Percentiles rank a stretch among this genome's conserved stretches.
phyloP scores from a whole-genome alignment of 306 rosid genomes.

The Trifolium pratense region DNA sequence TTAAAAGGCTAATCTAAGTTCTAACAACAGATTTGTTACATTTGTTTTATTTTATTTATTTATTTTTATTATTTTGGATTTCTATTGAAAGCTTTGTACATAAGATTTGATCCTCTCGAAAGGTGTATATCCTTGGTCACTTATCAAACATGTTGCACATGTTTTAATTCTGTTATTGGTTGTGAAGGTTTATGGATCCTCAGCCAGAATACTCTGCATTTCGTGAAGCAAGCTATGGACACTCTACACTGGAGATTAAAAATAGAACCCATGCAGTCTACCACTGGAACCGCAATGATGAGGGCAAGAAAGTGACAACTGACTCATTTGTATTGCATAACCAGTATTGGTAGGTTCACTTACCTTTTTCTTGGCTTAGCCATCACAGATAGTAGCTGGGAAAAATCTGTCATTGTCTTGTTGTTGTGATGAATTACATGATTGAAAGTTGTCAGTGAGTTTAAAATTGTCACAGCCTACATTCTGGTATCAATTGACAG shows the following conservation, averaged over 20 bases:
- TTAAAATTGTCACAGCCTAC: conserved; percentile 4
- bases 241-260: conserved; percentile 81
- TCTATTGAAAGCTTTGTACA: conserved; percentile 10
- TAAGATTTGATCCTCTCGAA: conserved; percentile 3
- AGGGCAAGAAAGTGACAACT: conserved; percentile 74
- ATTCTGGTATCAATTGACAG: conserved; percentile 2
- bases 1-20: neutral
- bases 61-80: conserved; percentile 4
- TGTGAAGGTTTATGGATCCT: conserved; percentile 74
- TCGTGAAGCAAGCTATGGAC: conserved; percentile 96
- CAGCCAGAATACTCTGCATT: conserved; percentile 96
- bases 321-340: conserved; percentile 75
- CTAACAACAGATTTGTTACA: neutral
- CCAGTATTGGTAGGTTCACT: conserved; percentile 80
- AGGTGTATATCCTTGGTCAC: neutral
- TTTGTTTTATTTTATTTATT: neutral
- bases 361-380: conserved; percentile 33
- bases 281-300: conserved; percentile 99
- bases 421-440: conserved; percentile 22
- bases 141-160: conserved; percentile 10
- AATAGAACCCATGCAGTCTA: conserved; percentile 90
- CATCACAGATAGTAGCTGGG: conserved; percentile 5
- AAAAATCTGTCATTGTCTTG: conserved; percentile 5
- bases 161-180: conserved; percentile 33
- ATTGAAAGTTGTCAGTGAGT: conserved; percentile 34